These are phyloP conservation scores for Tolypocladium guangdongense DNA, from an alignment of 2,329 filamentous ascomycete genomes.

Conservation along the genomic window DNA sequence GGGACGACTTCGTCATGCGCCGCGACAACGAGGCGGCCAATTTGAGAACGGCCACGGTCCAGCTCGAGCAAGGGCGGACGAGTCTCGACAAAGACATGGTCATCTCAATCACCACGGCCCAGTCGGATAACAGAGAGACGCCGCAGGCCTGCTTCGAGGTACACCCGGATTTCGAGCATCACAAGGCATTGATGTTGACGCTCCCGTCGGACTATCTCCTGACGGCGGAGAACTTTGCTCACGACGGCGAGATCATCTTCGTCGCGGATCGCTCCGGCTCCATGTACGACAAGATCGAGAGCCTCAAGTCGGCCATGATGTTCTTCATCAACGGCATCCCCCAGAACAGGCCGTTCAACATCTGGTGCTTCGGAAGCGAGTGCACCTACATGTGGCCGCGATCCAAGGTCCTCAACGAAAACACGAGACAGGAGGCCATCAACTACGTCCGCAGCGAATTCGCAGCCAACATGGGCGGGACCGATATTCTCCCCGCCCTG, in stretches of 20 bases:
- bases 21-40: constrained; percentile 1
- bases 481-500: constrained; percentile 2
- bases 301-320: constrained; percentile 37
- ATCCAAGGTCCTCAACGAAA: neutral
- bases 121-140: neutral
- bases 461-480: constrained; percentile 3
- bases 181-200: constrained; percentile 2
- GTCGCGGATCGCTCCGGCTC: constrained; percentile 23
- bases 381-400: neutral
- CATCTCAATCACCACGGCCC: constrained; percentile 1
- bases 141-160: constrained; percentile 2
- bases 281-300: constrained; percentile 34
- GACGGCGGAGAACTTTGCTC: neutral
- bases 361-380: constrained; percentile 30
- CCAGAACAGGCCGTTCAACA: constrained; percentile 15
- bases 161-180: constrained; percentile 1
- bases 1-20: constrained; percentile 4
- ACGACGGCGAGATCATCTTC: constrained; percentile 3
- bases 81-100: constrained; percentile 4
- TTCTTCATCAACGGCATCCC: constrained; percentile 49
- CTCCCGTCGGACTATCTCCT: neutral
- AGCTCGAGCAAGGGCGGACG: constrained; percentile 1
- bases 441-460: constrained; percentile 2
- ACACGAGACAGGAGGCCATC: neutral
- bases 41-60: neutral